phyloP scores from a whole-genome alignment of 768 basidiomycete species.

The Lactarius deliciosus region DNA sequence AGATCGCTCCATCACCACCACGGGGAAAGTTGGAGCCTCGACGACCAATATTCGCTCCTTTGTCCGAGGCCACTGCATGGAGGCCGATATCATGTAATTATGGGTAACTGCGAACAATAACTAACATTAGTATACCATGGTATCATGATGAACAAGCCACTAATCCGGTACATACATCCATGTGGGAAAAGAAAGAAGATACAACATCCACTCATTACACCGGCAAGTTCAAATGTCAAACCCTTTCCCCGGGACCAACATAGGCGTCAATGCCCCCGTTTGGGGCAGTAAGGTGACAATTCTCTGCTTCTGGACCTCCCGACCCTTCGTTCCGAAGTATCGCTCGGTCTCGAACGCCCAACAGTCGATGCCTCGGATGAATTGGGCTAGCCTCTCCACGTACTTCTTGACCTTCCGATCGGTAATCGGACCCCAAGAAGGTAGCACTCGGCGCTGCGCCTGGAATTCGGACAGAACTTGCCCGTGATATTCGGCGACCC shows the following conservation, averaged over 20 bases:
- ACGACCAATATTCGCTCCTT: neutral
- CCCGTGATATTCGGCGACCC: slow-evolving; percentile 39
- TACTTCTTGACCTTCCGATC: slow-evolving; percentile 39
- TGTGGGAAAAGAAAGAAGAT: neutral
- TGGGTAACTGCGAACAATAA: neutral
- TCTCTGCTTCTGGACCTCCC: slow-evolving; percentile 30
- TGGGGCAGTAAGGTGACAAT: slow-evolving; percentile 14
- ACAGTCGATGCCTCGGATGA: slow-evolving; percentile 38
- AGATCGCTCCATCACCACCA: neutral
- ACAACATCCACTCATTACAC: neutral
- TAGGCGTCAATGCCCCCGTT: slow-evolving; percentile 6
- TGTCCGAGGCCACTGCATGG: neutral
- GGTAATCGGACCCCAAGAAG: slow-evolving; percentile 35
- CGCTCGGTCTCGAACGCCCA: slow-evolving; percentile 41
- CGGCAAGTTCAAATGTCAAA: slow-evolving; percentile 7
- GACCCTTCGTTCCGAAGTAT: slow-evolving; percentile 37
- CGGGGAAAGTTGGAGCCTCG: neutral
- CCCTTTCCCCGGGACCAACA: slow-evolving; percentile 7
- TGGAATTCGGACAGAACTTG: slow-evolving; percentile 38
- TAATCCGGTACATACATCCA: neutral
- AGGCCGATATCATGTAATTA: neutral
- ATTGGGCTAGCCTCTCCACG: slow-evolving; percentile 42
- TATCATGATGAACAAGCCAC: neutral
- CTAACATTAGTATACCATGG: neutral
- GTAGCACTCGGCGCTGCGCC: slow-evolving; percentile 33